phyloP scores from a whole-genome alignment of 768 basidiomycete genomes.

The Cyathus striatus region DNA sequence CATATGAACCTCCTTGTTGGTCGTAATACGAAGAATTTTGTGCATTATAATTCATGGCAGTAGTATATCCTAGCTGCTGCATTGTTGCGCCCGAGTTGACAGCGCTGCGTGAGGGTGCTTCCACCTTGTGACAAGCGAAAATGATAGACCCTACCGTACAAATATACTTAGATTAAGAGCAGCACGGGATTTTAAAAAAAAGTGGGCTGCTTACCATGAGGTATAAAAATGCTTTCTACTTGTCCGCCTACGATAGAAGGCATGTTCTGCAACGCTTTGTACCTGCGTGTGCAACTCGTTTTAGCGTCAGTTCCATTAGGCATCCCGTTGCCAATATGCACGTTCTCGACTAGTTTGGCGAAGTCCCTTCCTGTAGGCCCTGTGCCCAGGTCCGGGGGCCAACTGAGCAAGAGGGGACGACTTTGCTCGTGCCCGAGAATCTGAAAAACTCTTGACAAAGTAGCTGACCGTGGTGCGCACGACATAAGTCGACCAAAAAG shows the following conservation, averaged over 20 bases:
- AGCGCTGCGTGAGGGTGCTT: constrained; percentile 35
- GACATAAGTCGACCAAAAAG: constrained; percentile 55
- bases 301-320: constrained; percentile 63
- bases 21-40: constrained; percentile 35
- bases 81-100: constrained; percentile 33
- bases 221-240: constrained; percentile 86
- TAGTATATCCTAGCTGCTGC: constrained; percentile 41
- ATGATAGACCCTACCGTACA: constrained; percentile 53
- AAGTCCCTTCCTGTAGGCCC: constrained; percentile 40
- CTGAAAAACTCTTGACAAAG: constrained; percentile 70
- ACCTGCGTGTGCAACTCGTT: constrained; percentile 83
- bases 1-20: constrained; percentile 29
- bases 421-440: constrained; percentile 61
- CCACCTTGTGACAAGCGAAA: constrained; percentile 70
- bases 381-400: constrained; percentile 66
- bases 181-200: constrained; percentile 16
- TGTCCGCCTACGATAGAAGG: constrained; percentile 50
- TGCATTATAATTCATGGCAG: constrained; percentile 26
- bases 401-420: constrained; percentile 59
- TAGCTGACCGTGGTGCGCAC: constrained; percentile 45
- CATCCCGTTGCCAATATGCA: constrained; percentile 50
- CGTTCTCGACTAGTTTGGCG: constrained; percentile 61
- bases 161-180: constrained; percentile 15
- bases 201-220: constrained; percentile 60
- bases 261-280: constrained; percentile 68